A percentile compares a stretch with the other conserved stretches of the same genome.
These are phyloP conservation scores for Quercus engelmannii DNA, from an alignment of 306 rosid genomes.

Conservation along the genomic window DNA sequence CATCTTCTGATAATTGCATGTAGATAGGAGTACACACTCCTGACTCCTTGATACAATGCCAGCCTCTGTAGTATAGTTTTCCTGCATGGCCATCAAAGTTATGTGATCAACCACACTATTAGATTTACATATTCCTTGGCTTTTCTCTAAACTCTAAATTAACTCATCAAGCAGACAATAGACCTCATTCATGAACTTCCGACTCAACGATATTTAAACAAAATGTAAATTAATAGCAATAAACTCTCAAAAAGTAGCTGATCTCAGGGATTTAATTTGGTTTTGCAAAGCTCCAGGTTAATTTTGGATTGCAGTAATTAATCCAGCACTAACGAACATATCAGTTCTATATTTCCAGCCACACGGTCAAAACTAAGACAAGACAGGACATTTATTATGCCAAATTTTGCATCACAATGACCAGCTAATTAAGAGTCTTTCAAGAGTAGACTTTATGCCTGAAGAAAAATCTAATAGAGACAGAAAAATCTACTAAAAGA, in stretches of 20 bases:
- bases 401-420: not conserved
- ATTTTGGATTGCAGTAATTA: not conserved
- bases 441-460: not conserved
- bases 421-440: not conserved
- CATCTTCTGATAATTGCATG: constrained; percentile 79
- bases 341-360: not conserved
- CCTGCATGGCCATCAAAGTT: constrained; percentile 46
- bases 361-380: not conserved
- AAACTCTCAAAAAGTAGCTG: not conserved
- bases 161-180: not conserved
- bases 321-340: not conserved
- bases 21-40: constrained; percentile 59
- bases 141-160: not conserved
- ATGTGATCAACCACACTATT: not conserved
- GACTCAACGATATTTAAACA: not conserved
- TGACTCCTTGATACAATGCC: constrained; percentile 70
- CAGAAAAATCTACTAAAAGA: not conserved
- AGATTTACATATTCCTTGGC: not conserved
- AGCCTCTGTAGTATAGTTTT: constrained; percentile 77
- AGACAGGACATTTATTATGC: not conserved
- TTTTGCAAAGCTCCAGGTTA: not conserved
- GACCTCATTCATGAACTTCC: not conserved
- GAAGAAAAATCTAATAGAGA: not conserved
- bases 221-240: not conserved
- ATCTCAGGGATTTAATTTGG: not conserved